Base-by-base conservation (phyloP, 495 filamentous ascomycete genomes). In the Echria macrotheca region DNA sequence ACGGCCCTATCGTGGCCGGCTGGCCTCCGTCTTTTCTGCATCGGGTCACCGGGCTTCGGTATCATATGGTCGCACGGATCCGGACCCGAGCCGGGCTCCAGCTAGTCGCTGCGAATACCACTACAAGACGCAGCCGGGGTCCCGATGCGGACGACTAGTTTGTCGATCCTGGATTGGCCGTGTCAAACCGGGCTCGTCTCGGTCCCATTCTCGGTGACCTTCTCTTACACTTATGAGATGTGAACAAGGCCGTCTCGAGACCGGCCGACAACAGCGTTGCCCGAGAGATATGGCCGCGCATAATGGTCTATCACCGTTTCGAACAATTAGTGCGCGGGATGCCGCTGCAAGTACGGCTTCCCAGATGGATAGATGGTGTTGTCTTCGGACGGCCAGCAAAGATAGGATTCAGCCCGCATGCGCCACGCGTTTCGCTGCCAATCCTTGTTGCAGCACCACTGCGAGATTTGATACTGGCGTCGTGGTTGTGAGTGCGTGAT, bases 351-450 rank as follows among this genome's bases (percentile, higher is more conserved):
- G 6, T 31, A 12, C 28, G 35, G 17, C 15, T 37, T 14, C 35
- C 35, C 39, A 23, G 26, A 42, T 9, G 21, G 12, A 23, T 15
- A 14, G 15, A 42, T 19, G 23, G 15, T n/a, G n/a, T n/a, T n/a
- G 39, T 23, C 7, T 19, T 19, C 19, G 23, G n/a, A 3, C 11
- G 23, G 19, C 18, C 21, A 23, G 39, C 39, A 14, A 25, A 42
- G 39, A 42, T n/a, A 4, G 39, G 39, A n/a, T n/a, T n/a, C 23
- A 14, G 39, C 21, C 39, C 23, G 21, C 39, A 42, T 12, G 12
- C 39, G 39, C 39, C 39, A 42, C 19, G 23, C 39, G 14, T n/a
- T n/a, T n/a, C n/a, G n/a, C n/a, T n/a, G n/a, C n/a, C n/a, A 14
- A 14, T 1, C 19, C 15, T 42, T n/a, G 39, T 14, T 42, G 39